These are phyloP conservation scores for Strobilomyces confusus DNA, from an alignment of 768 basidiomycete genomes.

Conservation along the genomic window DNA sequence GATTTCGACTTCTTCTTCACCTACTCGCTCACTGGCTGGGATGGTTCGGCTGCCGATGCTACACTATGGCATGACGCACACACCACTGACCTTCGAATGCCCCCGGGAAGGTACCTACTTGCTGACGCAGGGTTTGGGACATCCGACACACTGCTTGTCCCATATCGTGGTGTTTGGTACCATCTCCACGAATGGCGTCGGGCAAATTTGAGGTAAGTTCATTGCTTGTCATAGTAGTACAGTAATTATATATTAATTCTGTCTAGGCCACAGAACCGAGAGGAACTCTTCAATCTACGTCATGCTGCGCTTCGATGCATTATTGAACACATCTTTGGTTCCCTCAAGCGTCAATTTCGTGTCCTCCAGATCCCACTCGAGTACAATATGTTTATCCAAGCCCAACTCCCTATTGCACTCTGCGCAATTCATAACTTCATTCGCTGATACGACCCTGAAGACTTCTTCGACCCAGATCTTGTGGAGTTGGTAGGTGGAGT, in stretches of 20 bases:
- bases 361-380: not conserved
- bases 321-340: not conserved
- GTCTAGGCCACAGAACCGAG: not conserved
- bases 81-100: not conserved
- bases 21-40: not conserved
- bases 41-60: not conserved
- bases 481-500: too few relatives aligned
- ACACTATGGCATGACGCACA: not conserved
- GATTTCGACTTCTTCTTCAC: not conserved
- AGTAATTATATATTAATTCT: not conserved
- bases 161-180: not conserved
- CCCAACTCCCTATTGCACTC: not conserved
- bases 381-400: not conserved
- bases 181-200: not conserved
- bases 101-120: not conserved
- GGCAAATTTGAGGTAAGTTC: not conserved
- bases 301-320: not conserved
- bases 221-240: not conserved
- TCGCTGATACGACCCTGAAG: not conserved
- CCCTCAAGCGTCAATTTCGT: not conserved
- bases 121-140: not conserved
- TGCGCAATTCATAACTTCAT: not conserved
- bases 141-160: not conserved
- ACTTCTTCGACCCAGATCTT: not conserved
- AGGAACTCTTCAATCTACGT: not conserved